Conservation (phyloP, 345 rosid species). For the Salix purpurea region DNA sequence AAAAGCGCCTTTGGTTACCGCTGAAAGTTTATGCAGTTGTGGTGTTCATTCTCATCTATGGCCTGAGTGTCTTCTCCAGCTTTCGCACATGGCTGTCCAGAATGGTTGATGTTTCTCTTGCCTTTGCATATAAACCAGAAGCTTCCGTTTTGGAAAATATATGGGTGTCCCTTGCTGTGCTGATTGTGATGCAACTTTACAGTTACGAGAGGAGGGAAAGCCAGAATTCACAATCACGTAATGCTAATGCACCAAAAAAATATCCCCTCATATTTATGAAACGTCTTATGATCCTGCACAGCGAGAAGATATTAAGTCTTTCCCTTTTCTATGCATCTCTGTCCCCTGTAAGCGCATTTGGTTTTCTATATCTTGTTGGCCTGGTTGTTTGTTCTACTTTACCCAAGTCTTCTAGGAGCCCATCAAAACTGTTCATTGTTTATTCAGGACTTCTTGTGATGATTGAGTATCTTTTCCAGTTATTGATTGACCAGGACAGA, state of each 20-base stretch:
- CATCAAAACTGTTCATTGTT: constrained; percentile 34
- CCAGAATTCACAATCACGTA: constrained; percentile 1
- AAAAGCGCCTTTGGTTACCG: constrained; percentile 37
- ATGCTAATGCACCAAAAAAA: constrained; percentile 7
- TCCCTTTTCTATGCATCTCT: constrained; percentile 39
- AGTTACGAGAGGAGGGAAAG: constrained; percentile 42
- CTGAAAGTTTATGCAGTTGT: constrained; percentile 34
- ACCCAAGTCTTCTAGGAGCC: constrained; percentile 40
- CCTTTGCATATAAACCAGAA: constrained; percentile 31
- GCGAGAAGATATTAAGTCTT: constrained; percentile 36
- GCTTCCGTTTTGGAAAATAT: constrained; percentile 34
- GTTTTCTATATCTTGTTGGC: constrained; percentile 37
- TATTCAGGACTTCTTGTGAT: constrained; percentile 37
- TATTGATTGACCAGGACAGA: constrained; percentile 32
- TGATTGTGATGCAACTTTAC: constrained; percentile 39
- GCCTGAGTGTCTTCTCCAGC: constrained; percentile 27
- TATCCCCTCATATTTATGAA: constrained; percentile 18
- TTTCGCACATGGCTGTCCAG: constrained; percentile 26
- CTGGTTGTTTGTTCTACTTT: constrained; percentile 31
- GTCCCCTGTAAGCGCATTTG: constrained; percentile 38
- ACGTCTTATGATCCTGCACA: constrained; percentile 39
- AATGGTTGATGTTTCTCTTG: constrained; percentile 23
- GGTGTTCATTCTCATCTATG: constrained; percentile 32
- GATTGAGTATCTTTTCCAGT: constrained; percentile 41
- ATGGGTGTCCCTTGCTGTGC: constrained; percentile 35